Percentiles rank a stretch among this genome's conserved stretches.
Evolutionary conservation across 2,329 filamentous ascomycete genomes (phyloP).

Genomic region (Tolypocladium nubicola): DNA sequence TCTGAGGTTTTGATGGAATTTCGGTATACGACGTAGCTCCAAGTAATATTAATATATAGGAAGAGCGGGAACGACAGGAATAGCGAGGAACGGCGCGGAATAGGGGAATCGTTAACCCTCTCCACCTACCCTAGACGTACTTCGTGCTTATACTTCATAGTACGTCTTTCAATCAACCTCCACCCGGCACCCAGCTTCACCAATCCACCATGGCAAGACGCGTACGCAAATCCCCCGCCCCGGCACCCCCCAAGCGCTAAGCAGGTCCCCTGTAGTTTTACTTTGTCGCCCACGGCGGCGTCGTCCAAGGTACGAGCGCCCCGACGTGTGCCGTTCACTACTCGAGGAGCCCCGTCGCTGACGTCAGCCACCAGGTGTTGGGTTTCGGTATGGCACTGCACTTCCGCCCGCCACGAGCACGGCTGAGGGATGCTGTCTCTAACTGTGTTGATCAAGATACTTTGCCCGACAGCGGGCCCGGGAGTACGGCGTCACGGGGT

Average conservation of each 20-base stretch:
- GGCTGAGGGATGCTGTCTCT: neutral
- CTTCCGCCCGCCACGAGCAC: no score
- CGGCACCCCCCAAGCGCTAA: neutral
- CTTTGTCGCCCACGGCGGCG: conserved; percentile 53
- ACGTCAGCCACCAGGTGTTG: conserved; percentile 33
- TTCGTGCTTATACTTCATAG: no score
- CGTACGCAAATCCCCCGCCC: conserved; percentile 10
- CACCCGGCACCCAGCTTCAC: no score
- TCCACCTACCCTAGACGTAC: no score
- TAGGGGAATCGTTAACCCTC: no score
- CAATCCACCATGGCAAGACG: conserved; percentile 19
- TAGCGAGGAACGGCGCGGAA: no score
- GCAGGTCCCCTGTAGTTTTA: conserved; percentile 33
- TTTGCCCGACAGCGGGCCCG: conserved; percentile 43
- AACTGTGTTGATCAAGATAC: conserved; percentile 24
- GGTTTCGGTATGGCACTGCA: conserved; percentile 33
- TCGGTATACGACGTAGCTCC: no score
- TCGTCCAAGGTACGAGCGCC: conserved; percentile 49
- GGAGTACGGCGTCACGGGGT: conserved; percentile 43
- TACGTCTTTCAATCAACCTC: no score
- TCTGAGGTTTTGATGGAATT: no score
- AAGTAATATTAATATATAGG: no score
- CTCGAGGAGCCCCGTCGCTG: neutral
- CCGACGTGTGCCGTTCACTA: conserved; percentile 15
- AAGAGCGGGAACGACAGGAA: no score